A percentile compares a stretch with the other conserved stretches of the same genome.
phyloP scores from a whole-genome alignment of 768 basidiomycete species.

The Collybiopsis luxurians region DNA sequence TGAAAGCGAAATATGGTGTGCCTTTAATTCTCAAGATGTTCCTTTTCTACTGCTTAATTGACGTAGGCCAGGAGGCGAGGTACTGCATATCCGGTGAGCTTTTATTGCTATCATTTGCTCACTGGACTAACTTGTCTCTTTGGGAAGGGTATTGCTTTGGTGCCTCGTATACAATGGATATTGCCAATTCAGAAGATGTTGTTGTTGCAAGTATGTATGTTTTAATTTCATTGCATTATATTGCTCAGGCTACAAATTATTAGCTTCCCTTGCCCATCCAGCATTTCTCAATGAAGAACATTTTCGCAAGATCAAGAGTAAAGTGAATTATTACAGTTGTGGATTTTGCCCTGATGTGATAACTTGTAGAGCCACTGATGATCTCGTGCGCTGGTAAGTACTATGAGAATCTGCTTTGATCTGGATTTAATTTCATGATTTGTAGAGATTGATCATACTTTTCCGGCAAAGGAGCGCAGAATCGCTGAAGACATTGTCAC shows the following conservation, averaged over 20 bases:
- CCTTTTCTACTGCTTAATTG: too few species aligned
- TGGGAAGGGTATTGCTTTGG: constrained; percentile 57
- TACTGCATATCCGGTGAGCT: too few species aligned
- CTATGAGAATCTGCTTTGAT: background rate
- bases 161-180: constrained; percentile 47
- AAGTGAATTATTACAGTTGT: constrained; percentile 14
- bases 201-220: constrained; percentile 37
- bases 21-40: background rate
- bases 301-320: constrained; percentile 46
- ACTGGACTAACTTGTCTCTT: background rate
- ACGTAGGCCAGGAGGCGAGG: too few species aligned
- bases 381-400: constrained; percentile 51
- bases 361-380: constrained; percentile 45
- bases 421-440: background rate
- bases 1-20: constrained; percentile 48
- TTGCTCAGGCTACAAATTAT: background rate
- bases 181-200: constrained; percentile 40
- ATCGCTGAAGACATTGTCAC: constrained; percentile 54
- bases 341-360: background rate
- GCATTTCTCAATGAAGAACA: constrained; percentile 44
- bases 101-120: too few species aligned
- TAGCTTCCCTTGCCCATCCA: constrained; percentile 59
- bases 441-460: constrained; percentile 49
- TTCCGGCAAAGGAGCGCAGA: constrained; percentile 47
- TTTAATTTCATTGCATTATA: too few species aligned